Evolutionary conservation across 2,329 filamentous ascomycete genomes (phyloP).

Genomic region (Pseudogymnoascus sp.): DNA sequence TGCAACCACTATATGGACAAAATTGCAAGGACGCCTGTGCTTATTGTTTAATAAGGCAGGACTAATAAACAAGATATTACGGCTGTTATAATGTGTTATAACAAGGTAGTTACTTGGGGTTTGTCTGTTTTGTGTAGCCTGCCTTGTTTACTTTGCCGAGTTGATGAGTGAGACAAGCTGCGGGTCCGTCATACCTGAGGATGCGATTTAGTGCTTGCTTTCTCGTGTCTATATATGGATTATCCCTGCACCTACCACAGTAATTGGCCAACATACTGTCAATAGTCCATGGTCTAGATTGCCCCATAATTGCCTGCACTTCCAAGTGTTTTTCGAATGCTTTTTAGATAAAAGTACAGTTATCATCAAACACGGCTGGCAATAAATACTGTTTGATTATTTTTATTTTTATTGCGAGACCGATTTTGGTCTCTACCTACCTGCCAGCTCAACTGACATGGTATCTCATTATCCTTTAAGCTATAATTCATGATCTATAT

Average conservation of each 20-base stretch:
- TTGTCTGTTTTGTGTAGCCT: background rate
- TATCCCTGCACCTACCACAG: background rate
- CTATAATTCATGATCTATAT: conserved; percentile 8
- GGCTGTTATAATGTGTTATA: background rate
- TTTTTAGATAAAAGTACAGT: background rate
- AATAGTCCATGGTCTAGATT: background rate
- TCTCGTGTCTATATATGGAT: conserved; percentile 9
- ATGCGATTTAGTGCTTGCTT: background rate
- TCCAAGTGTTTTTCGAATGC: background rate
- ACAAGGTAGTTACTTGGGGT: background rate
- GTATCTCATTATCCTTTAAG: conserved; percentile 4
- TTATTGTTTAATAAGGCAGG: background rate
- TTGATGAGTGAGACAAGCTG: background rate
- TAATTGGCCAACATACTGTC: background rate
- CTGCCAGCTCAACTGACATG: conserved; percentile 1
- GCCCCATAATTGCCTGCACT: background rate
- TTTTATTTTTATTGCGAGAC: background rate
- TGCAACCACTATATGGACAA: background rate
- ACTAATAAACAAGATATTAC: background rate
- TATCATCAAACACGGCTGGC: background rate
- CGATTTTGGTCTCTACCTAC: background rate
- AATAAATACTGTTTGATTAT: background rate
- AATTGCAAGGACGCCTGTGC: background rate
- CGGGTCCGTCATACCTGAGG: conserved; percentile 3
- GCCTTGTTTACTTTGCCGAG: conserved; percentile 1